A percentile compares a stretch with the other conserved stretches of the same genome.
These are phyloP conservation scores for Cladophialophora immunda DNA, from an alignment of 2,329 filamentous ascomycete genomes.

Conservation along the genomic window DNA sequence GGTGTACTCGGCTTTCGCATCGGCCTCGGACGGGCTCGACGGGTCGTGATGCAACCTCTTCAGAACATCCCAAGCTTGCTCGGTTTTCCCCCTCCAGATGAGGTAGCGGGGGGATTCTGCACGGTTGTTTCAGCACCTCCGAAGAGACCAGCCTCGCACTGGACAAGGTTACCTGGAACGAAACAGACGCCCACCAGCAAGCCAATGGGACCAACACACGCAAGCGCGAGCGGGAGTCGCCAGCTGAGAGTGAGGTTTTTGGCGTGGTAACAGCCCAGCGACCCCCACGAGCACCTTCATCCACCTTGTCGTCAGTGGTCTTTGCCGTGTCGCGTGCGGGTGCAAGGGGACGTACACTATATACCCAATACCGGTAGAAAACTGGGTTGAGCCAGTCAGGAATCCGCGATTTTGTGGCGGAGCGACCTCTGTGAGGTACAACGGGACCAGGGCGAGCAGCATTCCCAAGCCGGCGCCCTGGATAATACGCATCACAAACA, in stretches of 20 bases:
- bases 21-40: background rate
- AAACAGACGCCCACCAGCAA: background rate
- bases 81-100: background rate
- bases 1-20: constrained; percentile 15
- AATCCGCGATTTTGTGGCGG: constrained; percentile 15
- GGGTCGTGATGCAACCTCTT: constrained; percentile 6
- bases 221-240: constrained; percentile 50
- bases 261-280: constrained; percentile 68
- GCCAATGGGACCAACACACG: background rate
- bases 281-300: constrained; percentile 51
- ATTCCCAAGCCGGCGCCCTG: constrained; percentile 48
- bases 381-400: constrained; percentile 3
- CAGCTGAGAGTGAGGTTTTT: constrained; percentile 71
- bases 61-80: constrained; percentile 20
- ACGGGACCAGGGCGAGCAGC: constrained; percentile 12
- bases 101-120: background rate
- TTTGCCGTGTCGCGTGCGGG: too few species aligned
- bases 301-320: too few species aligned
- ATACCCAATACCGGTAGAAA: constrained; percentile 8
- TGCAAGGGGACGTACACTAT: background rate
- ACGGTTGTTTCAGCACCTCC: background rate
- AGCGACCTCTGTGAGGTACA: constrained; percentile 22
- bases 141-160: too few species aligned
- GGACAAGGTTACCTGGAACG: constrained; percentile 8
- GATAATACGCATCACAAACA: constrained; percentile 49